Base-by-base conservation (phyloP, 768 basidiomycete species). In the Hygrophorus pudorinus region DNA sequence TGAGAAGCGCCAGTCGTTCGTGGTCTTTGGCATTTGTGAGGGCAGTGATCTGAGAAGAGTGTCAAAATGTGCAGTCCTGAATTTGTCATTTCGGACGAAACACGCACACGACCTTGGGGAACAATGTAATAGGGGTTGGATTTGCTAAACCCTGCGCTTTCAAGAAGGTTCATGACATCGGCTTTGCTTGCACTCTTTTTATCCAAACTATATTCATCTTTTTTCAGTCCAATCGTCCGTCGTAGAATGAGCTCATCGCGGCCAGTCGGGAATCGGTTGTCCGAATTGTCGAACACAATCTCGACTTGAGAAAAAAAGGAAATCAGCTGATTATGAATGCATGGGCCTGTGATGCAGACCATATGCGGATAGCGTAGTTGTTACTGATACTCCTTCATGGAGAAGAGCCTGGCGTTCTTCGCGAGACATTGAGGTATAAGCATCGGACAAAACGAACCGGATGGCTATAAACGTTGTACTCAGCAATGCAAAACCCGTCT, bases 101-200 rank as follows among this genome's bases (percentile, higher is more conserved):
- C 12, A 74, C 81, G 63, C 54, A 96, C 93, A 41, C 94, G 71
- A 42, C 96, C 96, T 69, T 99, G 96, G 2, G 96, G 96, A 0
- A 98, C 94, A 52, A 99, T 99, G 56, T 98, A 99, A 60, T 98
- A 99, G 0, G 96, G 96, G 57, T 98, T 99, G n/a, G 85, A 85
- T 58, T 90, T 87, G 65, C 87, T 91, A 68, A 99, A 99, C 1
- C 96, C 94, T 1, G 96, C 96, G 57, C 84, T 87, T 60, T 98
- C 96, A 37, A 99, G 75, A 18, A 98, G 70, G 56, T 90, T 93
- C 89, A 96, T 94, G 14, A 99, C 89, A 56, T 99, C 96, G 2
- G 92, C 94, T 62, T 96, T 96, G 61, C 80, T 86, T 0, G 86
- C 85, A 49, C 85, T 90, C 68, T 97, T 98, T 68, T 85, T 85